phyloP scores from a whole-genome alignment of 2,329 filamentous ascomycete genomes.

The Venturiaceae sp. region DNA sequence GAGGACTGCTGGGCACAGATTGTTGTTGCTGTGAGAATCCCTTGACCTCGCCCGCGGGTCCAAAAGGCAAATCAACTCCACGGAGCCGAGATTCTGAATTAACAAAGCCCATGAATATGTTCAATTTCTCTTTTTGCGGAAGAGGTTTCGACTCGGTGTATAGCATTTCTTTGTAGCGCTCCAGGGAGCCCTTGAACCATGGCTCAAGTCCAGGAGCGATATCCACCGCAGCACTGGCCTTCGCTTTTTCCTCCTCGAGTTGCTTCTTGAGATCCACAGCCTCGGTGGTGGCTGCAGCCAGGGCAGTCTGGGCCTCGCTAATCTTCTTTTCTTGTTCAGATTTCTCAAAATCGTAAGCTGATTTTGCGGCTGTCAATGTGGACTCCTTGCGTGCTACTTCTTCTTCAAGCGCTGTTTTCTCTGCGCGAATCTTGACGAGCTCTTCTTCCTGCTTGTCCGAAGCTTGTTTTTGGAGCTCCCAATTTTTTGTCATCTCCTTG shows the following conservation, averaged over 20 bases:
- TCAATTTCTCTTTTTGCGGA: slow-evolving; percentile 41
- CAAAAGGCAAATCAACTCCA: slow-evolving; percentile 7
- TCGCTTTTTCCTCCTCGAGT: slow-evolving; percentile 1
- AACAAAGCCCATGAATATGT: slow-evolving; percentile 42
- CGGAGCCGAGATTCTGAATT: slow-evolving; percentile 14
- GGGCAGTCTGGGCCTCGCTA: background rate
- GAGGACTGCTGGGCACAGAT: background rate
- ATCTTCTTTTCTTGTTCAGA: background rate
- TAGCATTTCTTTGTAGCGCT: slow-evolving; percentile 45
- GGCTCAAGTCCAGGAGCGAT: slow-evolving; percentile 44
- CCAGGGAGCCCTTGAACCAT: slow-evolving; percentile 46
- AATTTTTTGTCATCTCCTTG: background rate
- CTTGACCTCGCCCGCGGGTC: slow-evolving; percentile 5
- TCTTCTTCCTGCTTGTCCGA: background rate
- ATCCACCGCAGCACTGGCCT: slow-evolving; percentile 13
- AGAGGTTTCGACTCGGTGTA: slow-evolving; percentile 38
- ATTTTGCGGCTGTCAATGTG: background rate
- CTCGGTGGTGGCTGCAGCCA: background rate
- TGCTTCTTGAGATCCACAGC: background rate
- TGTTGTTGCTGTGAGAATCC: background rate
- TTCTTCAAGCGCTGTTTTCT: background rate
- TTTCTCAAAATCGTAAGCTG: background rate
- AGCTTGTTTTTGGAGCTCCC: background rate
- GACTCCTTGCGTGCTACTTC: background rate
- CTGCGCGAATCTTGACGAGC: background rate